Evolutionary conservation across 305 asterid genomes (phyloP), one percentile per base, ranked within the genome.

Genomic region (Fraxinus greggii): DNA sequence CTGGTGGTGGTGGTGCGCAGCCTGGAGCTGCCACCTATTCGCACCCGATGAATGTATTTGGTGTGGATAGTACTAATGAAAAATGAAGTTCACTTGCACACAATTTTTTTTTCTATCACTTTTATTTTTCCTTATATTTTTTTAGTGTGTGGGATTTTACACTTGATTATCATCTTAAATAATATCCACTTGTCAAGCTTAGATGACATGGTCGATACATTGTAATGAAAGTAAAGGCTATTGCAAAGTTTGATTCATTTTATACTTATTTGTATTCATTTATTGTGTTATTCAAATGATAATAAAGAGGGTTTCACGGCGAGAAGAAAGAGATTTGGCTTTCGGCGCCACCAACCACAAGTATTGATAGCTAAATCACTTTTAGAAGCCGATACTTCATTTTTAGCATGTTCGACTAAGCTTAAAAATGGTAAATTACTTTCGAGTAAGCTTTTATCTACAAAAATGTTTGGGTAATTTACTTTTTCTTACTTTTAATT

Each of bases 1-100:
- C 88, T 69, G 54, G 5, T 12, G 45, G 59, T 12, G 56, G 19
- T 12, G 48, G 56, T 45, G n/a, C 5, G 17, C 54, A 3, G 19
- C n/a, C 79, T 10, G 32, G 63, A 31, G 73, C 82, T 79, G 6
- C 72, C 9, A 78, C 78, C 1, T 35, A 84, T 81, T 82, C 81
- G 24, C 82, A 67, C 1, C 10, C 29, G 28, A 40, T 0, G 77
- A 70, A 3, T 56, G 32, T 63, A 12, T 72, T 15, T 23, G 84
- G 76, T 10, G 81, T 56, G 76, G 74, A 42, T 17, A 19, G 42
- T 36, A 36, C 83, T 36, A 9, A 38, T 73, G 9, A 17, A 61
- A 51, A 82, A 56, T 77, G 82, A 85, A 35, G 72, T 21, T 63
- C 78, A 32, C 15, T 48, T 19, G 4, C 70, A 23, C 15, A 23